phyloP scores from a whole-genome alignment of 441 rosid species.

The Euphorbia schlechtendalii region DNA sequence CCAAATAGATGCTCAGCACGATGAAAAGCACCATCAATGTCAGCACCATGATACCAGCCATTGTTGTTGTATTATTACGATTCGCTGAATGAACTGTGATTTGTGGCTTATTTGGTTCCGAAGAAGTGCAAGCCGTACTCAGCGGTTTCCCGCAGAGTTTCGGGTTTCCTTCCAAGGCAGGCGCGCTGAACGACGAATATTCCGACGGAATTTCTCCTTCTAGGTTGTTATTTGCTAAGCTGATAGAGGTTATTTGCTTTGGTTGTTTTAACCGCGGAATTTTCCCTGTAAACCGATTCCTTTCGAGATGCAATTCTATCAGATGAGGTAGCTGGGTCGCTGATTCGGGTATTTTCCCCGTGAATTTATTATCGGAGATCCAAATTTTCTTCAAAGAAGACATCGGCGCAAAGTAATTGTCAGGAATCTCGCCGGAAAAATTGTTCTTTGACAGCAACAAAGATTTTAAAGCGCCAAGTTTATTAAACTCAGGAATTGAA shows the following conservation, averaged over 20 bases:
- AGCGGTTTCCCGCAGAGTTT: conserved; percentile 56
- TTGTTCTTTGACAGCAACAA: conserved; percentile 44
- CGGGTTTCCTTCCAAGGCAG: conserved; percentile 38
- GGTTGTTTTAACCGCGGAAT: conserved; percentile 40
- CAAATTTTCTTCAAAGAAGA: conserved; percentile 54
- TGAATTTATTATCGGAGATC: conserved; percentile 46
- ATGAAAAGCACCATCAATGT: conserved; percentile 26
- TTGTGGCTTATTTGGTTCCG: too few relatives aligned
- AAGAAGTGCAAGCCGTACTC: conserved; percentile 25
- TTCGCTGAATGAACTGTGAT: too few relatives aligned
- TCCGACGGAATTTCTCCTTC: conserved; percentile 61
- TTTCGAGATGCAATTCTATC: conserved; percentile 60
- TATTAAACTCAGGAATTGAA: conserved; percentile 54
- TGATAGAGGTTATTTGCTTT: conserved; percentile 29
- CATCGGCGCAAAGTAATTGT: conserved; percentile 44
- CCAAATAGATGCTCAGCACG: conserved; percentile 11
- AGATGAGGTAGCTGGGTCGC: conserved; percentile 36
- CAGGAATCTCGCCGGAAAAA: conserved; percentile 55
- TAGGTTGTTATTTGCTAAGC: conserved; percentile 55
- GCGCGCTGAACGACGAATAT: conserved; percentile 27
- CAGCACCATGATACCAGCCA: conserved; percentile 19
- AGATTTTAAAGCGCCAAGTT: conserved; percentile 43
- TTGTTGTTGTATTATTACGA: too few relatives aligned
- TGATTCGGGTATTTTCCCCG: conserved; percentile 60
- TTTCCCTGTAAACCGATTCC: conserved; percentile 52